Conservation (phyloP, 2,329 filamentous ascomycete species). For the Arthrobotrys megalospora region DNA sequence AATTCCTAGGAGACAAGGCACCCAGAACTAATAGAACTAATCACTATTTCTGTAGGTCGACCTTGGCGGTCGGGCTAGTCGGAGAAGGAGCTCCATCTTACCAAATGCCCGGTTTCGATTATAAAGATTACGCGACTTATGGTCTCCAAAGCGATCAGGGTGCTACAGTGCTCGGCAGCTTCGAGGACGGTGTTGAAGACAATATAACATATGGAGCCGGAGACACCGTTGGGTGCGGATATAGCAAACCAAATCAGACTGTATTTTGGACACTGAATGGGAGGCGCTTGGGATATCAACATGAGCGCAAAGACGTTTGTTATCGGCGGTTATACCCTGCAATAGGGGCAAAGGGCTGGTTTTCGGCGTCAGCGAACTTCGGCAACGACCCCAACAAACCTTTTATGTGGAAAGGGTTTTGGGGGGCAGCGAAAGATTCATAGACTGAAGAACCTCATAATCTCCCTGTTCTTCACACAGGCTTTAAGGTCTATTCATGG, state of each 20-base stretch:
- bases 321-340: conserved; percentile 26
- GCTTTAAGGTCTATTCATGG: too few relatives aligned
- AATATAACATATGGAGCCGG: conserved; percentile 1
- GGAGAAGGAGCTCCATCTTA: not conserved
- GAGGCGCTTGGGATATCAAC: not conserved
- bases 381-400: conserved; percentile 20
- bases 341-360: not conserved
- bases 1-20: too few relatives aligned
- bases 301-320: not conserved
- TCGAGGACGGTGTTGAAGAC: not conserved
- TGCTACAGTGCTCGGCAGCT: not conserved
- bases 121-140: not conserved
- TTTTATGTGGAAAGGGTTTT: conserved; percentile 25
- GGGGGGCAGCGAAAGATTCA: not conserved
- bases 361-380: conserved; percentile 32
- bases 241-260: conserved; percentile 6
- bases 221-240: conserved; percentile 45
- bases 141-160: conserved; percentile 27
- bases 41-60: not conserved
- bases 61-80: not conserved
- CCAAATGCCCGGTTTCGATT: conserved; percentile 3
- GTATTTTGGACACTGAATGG: conserved; percentile 47
- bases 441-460: not conserved
- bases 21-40: not conserved
- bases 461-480: too few relatives aligned